Conservation (phyloP, 2,329 filamentous ascomycete species). For the Colletotrichum chlorophyti region DNA sequence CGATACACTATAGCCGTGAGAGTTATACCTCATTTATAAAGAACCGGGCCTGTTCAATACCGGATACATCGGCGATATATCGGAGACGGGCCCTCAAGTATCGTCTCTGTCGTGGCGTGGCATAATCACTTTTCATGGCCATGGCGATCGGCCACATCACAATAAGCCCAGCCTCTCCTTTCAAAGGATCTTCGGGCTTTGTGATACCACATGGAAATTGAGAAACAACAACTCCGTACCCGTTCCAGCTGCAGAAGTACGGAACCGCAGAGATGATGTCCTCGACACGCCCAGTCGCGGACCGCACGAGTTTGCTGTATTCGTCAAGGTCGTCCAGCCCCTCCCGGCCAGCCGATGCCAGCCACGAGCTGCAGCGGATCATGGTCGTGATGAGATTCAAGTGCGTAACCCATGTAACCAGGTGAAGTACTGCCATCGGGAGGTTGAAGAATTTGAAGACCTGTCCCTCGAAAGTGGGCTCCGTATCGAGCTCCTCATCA, state of each 20-base stretch:
- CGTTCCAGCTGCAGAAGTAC: slow-evolving; percentile 33
- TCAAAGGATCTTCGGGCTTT: slow-evolving; percentile 22
- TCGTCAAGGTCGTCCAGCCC: slow-evolving; percentile 11
- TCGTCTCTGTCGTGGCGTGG: slow-evolving; percentile 27
- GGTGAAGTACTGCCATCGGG: slow-evolving; percentile 26
- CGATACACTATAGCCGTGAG: too few species aligned
- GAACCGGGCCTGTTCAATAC: slow-evolving; percentile 31
- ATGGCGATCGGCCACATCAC: slow-evolving; percentile 30
- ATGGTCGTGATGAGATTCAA: slow-evolving; percentile 31
- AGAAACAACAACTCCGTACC: slow-evolving; percentile 20
- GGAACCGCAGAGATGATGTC: slow-evolving; percentile 29
- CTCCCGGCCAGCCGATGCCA: slow-evolving; percentile 20
- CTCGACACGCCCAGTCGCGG: slow-evolving; percentile 17
- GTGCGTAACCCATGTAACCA: slow-evolving; percentile 29
- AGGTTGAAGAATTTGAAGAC: slow-evolving; percentile 32
- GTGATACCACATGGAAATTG: slow-evolving; percentile 29
- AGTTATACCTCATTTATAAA: slow-evolving; percentile 27
- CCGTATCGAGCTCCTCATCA: slow-evolving; percentile 27
- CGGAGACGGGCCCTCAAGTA: slow-evolving; percentile 29
- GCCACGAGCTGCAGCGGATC: slow-evolving; percentile 28
- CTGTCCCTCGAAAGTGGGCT: slow-evolving; percentile 22
- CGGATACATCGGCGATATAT: slow-evolving; percentile 31
- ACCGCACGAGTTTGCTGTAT: slow-evolving; percentile 15
- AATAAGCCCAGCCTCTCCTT: slow-evolving; percentile 31
- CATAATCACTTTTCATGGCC: slow-evolving; percentile 31